A percentile compares a stretch with the other conserved stretches of the same genome.
Evolutionary conservation across 2,329 filamentous ascomycete species (phyloP).

Genomic region (Aspergillus ochraceoroseus): DNA sequence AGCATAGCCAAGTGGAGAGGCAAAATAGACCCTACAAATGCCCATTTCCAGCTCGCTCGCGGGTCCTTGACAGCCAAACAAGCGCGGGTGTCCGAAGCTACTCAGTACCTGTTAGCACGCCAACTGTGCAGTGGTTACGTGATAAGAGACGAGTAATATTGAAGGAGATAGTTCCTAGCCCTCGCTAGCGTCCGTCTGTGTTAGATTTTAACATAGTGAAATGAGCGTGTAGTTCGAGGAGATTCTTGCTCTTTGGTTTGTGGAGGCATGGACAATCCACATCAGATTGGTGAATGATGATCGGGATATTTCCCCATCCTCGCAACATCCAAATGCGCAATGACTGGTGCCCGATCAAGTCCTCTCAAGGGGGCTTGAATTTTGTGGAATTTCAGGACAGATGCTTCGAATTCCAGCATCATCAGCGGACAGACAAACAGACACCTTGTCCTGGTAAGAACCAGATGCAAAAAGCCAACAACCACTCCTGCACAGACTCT

Average conservation of each 20-base stretch:
- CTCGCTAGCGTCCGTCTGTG: background rate
- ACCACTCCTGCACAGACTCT: too few species aligned
- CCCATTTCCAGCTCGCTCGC: too few species aligned
- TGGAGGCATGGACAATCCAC: constrained; percentile 9
- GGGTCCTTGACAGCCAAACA: background rate
- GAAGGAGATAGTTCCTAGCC: background rate
- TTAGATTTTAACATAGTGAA: too few species aligned
- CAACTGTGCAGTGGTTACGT: constrained; percentile 22
- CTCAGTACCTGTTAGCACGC: constrained; percentile 18
- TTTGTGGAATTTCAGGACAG: background rate
- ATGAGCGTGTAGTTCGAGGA: background rate
- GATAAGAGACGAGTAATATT: constrained; percentile 19
- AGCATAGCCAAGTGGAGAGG: too few species aligned
- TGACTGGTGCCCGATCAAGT: constrained; percentile 12
- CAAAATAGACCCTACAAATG: too few species aligned
- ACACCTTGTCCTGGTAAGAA: too few species aligned
- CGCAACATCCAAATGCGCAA: constrained; percentile 10
- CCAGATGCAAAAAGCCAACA: too few species aligned
- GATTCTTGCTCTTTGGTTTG: background rate
- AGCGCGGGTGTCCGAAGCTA: background rate
- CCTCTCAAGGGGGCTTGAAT: background rate
- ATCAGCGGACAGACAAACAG: too few species aligned
- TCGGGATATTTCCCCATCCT: constrained; percentile 18
- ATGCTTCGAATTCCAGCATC: background rate
- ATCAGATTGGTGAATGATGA: constrained; percentile 18